Evolutionary conservation across 768 basidiomycete genomes (phyloP).

Genomic region (Tulasnella calospora): DNA sequence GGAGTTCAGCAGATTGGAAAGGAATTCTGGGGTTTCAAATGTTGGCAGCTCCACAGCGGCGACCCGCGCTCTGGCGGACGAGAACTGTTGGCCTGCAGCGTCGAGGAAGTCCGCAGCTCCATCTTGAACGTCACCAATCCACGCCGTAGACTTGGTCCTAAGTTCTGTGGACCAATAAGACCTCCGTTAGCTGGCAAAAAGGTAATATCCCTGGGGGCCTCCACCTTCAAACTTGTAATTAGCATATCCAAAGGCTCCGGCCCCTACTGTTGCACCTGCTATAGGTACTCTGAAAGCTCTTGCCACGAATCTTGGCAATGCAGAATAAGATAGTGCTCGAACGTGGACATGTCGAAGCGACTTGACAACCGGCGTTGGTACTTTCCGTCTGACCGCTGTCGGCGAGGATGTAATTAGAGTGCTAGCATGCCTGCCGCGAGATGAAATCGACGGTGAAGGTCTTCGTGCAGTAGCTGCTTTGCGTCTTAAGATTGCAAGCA

Average conservation of each 20-base stretch:
- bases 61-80: slow-evolving; percentile 53
- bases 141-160: slow-evolving; percentile 59
- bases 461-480: slow-evolving; percentile 6
- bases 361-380: slow-evolving; percentile 6
- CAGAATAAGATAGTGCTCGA: slow-evolving; percentile 76
- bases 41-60: slow-evolving; percentile 57
- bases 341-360: slow-evolving; percentile 61
- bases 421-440: slow-evolving; percentile 6
- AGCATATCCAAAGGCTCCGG: slow-evolving; percentile 87
- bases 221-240: slow-evolving; percentile 95
- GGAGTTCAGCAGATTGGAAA: slow-evolving; percentile 54
- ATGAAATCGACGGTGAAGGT: not conserved
- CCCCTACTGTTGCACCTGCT: slow-evolving; percentile 84
- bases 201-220: slow-evolving; percentile 31
- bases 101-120: slow-evolving; percentile 65
- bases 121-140: slow-evolving; percentile 62
- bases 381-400: not conserved
- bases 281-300: slow-evolving; percentile 84
- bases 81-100: slow-evolving; percentile 65
- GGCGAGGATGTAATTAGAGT: slow-evolving; percentile 13
- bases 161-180: slow-evolving; percentile 48
- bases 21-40: slow-evolving; percentile 58
- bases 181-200: slow-evolving; percentile 11
- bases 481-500: slow-evolving; percentile 19
- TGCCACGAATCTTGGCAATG: slow-evolving; percentile 82